Percentiles rank a stretch among this genome's conserved stretches.
Conservation (phyloP, 1,284 basidiomycete species). For the Cystobasidiaceae sp. region DNA sequence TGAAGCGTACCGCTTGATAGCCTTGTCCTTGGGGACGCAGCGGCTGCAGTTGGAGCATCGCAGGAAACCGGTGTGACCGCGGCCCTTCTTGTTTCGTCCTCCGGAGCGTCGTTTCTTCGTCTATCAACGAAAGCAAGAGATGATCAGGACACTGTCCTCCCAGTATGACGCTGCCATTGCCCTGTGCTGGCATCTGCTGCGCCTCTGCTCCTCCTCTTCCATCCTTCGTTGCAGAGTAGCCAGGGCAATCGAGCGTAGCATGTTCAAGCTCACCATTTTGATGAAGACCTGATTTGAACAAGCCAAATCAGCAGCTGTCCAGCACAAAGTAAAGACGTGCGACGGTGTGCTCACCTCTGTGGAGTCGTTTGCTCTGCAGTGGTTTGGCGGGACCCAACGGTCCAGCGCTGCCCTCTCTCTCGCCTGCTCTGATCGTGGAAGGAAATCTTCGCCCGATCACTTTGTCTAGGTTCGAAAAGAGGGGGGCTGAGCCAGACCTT, state of each 20-base stretch:
- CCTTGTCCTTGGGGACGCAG: slow-evolving; percentile 77
- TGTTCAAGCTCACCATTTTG: slow-evolving; percentile 10
- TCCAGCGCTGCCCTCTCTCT: not conserved
- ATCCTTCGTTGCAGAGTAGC: not conserved
- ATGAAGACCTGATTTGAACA: not conserved
- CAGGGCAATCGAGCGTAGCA: too few species aligned
- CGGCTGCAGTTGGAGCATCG: slow-evolving; percentile 94
- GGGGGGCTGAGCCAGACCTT: too few species aligned
- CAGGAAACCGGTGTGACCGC: slow-evolving; percentile 88
- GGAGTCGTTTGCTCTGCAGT: slow-evolving; percentile 4
- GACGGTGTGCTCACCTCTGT: slow-evolving; percentile 11
- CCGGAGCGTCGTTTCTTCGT: slow-evolving; percentile 99
- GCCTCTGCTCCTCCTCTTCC: not conserved
- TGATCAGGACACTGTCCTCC: not conserved
- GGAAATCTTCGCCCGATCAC: too few species aligned
- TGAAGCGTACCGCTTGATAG: slow-evolving; percentile 68
- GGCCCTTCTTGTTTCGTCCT: slow-evolving; percentile 97
- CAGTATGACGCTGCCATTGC: not conserved
- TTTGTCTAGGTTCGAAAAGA: too few species aligned
- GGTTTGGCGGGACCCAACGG: not conserved
- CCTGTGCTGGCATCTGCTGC: not conserved
- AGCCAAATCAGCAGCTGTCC: not conserved
- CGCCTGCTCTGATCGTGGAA: not conserved
- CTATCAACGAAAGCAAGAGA: slow-evolving; percentile 44
- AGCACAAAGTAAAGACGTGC: not conserved